Percentiles rank a stretch among this genome's conserved stretches.
Evolutionary conservation across 2,329 filamentous ascomycete genomes (phyloP).

Genomic region (Claviceps sp.): DNA sequence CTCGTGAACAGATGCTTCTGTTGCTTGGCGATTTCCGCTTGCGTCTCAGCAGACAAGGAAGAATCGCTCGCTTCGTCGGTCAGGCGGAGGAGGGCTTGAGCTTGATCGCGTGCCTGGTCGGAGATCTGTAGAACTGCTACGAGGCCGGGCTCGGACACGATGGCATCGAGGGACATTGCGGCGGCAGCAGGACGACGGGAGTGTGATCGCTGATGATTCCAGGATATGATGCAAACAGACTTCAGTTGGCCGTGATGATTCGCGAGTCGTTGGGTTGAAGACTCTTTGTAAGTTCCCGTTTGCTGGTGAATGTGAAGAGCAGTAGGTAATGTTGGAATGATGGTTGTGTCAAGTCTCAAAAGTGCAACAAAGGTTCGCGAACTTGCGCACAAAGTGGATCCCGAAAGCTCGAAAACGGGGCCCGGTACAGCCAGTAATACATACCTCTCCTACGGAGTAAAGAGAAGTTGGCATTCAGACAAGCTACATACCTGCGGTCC

Average conservation of each 20-base stretch:
- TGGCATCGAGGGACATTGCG: slow-evolving; percentile 25
- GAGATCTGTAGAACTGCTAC: slow-evolving; percentile 58
- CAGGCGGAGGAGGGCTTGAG: slow-evolving; percentile 48
- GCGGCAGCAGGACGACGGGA: background rate
- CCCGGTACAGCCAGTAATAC: too few species aligned
- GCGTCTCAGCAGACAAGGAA: slow-evolving; percentile 31
- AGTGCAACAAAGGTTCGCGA: too few species aligned
- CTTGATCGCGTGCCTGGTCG: slow-evolving; percentile 59
- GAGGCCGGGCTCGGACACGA: slow-evolving; percentile 37
- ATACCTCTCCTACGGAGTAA: too few species aligned
- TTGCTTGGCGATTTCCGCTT: slow-evolving; percentile 53
- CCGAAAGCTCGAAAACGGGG: too few species aligned
- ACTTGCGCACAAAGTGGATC: too few species aligned
- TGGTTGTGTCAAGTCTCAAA: too few species aligned
- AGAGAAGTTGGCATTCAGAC: too few species aligned
- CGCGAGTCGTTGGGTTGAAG: background rate
- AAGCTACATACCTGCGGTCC: too few species aligned
- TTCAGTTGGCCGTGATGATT: background rate
- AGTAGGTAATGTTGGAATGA: background rate
- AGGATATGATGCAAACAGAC: background rate
- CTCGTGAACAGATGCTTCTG: slow-evolving; percentile 72
- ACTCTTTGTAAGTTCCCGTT: background rate
- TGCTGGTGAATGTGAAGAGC: background rate
- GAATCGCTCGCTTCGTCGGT: slow-evolving; percentile 31
- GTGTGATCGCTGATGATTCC: background rate